Evolutionary conservation across 495 filamentous ascomycete genomes (phyloP), one percentile per base, ranked within the genome.

Genomic region (Podospora tetraspora): DNA sequence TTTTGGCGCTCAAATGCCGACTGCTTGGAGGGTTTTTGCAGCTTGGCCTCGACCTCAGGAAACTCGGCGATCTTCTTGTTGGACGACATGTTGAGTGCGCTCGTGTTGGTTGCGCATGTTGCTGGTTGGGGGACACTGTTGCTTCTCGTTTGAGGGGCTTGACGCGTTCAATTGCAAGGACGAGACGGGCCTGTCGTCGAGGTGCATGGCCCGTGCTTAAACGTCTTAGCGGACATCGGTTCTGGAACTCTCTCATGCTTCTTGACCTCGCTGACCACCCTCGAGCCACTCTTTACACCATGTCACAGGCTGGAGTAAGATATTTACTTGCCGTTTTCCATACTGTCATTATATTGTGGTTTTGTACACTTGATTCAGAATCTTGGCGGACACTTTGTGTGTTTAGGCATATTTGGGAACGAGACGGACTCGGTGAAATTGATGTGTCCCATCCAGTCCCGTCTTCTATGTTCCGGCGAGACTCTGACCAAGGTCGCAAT

Each of bases 1-100:
- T 94, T 95, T 72, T 95, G 92, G 66, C 90, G 89, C 79, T 98
- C 94, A 79, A 96, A 98, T 34, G 92, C 86, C 13, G 93, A 96
- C 76, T 96, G 93, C 79, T 94, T 96, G 56, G 84, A 85, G 0
- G 93, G 90, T 12, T 92, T 91, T 25, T 91, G 87, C 57, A 97
- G 88, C 76, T 97, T 98, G 57, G 88, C 86, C 37, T 87, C 87
- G 61, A 94, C 84, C 74, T 95, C 89, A n/a, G 93, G 92, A 75
- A 96, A 95, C n/a, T 87, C 87, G 71, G 73, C 68, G 58, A 82
- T 74, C 70, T 79, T 78, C 57, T 78, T 79, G 61, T 67, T 76
- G 63, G 76, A 75, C 67, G 81, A 79, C 81, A 84, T 83, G 22
- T 61, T 78, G 57, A 67, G 64, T 27, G 52, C 22, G 34, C 8